Evolutionary conservation across 805 yeast species (phyloP), one percentile per base, ranked within the genome.

Genomic region (Grigorovia humatica): DNA sequence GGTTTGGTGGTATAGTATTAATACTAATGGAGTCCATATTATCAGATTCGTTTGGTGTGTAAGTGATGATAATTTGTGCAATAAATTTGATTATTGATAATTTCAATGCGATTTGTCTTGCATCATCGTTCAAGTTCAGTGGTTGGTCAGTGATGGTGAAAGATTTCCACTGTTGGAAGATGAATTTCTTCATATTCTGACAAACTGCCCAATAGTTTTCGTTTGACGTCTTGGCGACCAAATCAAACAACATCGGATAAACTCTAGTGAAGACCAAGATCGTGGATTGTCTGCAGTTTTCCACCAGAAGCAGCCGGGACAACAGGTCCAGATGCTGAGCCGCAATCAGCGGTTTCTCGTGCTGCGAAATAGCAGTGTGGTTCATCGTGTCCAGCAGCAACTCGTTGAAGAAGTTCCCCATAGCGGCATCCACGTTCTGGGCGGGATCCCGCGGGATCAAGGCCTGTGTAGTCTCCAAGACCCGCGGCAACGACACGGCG

Each of bases 31-130:
- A 32, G 41, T 19, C 19, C 8, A 15, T n/a, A 38, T n/a, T 38
- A 15, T 47, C 38, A 11, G 35, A 23, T 35, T 46, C 23, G 32
- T 35, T 19, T 20, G 27, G 43, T 27, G 80, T 67, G 53, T 83
- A 88, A 1, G 78, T 74, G 40, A 74, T 70, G 13, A 82, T 73
- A 4, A 82, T 67, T 51, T 75, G 75, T n/a, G 80, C 80, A 11
- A 88, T 77, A 53, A 90, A 81, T 66, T 85, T 87, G 49, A 83
- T 71, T n/a, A 84, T 72, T 30, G 90, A 82, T n/a, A 85, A 69
- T 64, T 78, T 81, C 47, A 81, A 70, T 13, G 84, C 80, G 42
- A 81, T 66, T 47, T 80, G 76, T 63, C 82, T 75, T 40, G 70
- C 41, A 73, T 71, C 50, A 48, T 46, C 27, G 32, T 46, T 45